Evolutionary conservation across 2,329 filamentous ascomycete genomes (phyloP).

Genomic region (Monilinia aucupariae): DNA sequence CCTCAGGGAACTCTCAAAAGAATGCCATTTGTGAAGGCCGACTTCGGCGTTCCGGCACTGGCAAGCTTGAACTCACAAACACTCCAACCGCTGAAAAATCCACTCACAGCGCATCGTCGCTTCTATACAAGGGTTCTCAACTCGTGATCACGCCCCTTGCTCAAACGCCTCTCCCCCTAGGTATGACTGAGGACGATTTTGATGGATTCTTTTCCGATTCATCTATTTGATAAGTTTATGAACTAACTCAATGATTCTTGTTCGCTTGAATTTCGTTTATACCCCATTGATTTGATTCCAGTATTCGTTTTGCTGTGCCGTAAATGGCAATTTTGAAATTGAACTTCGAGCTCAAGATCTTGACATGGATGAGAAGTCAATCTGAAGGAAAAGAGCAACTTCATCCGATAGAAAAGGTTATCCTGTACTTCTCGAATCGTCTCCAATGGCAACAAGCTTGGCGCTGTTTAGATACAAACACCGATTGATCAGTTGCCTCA

Average conservation of each 20-base stretch:
- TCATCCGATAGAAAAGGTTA: neutral
- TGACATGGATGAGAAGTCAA: neutral
- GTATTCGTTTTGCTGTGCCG: neutral
- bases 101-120: neutral
- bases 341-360: neutral
- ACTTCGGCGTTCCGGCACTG: neutral
- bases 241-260: too few species aligned
- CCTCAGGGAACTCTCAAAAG: neutral
- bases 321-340: neutral
- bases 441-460: neutral
- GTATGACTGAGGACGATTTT: neutral
- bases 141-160: neutral
- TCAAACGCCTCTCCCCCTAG: neutral
- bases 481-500: too few species aligned
- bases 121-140: neutral
- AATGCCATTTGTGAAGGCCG: neutral
- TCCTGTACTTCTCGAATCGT: neutral
- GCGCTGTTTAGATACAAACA: neutral
- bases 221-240: neutral
- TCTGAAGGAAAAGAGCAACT: neutral
- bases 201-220: constrained; percentile 5
- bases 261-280: too few species aligned
- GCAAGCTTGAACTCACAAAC: neutral
- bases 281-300: neutral
- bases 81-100: neutral